These are phyloP conservation scores for Trypanosoma mega DNA, from an alignment of 208 protist species.

Conservation along the genomic window DNA sequence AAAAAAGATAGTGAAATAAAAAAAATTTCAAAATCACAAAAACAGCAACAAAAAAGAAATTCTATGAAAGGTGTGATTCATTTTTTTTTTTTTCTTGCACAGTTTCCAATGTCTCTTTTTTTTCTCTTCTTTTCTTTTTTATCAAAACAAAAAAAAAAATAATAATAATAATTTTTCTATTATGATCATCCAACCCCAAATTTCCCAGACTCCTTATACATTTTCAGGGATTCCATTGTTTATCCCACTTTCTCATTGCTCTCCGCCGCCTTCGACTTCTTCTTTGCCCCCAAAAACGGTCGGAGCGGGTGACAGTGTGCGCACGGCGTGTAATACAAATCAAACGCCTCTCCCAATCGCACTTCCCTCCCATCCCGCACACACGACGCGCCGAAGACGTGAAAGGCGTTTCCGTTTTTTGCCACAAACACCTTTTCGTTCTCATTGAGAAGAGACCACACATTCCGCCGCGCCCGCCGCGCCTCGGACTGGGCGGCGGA, in stretches of 20 bases:
- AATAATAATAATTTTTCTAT: no score
- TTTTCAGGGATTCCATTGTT: no score
- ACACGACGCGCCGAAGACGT: conserved; percentile 29
- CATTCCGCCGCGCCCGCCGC: conserved; percentile 20
- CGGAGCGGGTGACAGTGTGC: conserved; percentile 45
- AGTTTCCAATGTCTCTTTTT: no score
- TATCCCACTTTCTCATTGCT: no score
- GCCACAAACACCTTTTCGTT: conserved; percentile 34
- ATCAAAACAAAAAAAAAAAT: no score
- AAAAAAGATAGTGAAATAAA: background rate
- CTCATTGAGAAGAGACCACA: conserved; percentile 46
- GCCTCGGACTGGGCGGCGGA: conserved; percentile 16
- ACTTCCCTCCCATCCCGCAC: conserved; percentile 22
- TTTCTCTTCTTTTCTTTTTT: no score
- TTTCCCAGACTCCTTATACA: no score
- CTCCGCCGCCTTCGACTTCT: no score
- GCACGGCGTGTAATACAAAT: conserved; percentile 45
- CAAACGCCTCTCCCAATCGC: conserved; percentile 28
- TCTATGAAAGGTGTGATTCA: no score
- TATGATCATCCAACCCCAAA: no score
- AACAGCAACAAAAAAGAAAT: background rate
- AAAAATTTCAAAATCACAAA: background rate
- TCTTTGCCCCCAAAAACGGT: no score
- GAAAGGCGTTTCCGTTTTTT: conserved; percentile 48
- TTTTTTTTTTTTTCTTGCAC: no score